Percentiles rank a stretch among this genome's conserved stretches.
Conservation (phyloP, 1,284 basidiomycete genomes). For the Apiotrichum domesticum region DNA sequence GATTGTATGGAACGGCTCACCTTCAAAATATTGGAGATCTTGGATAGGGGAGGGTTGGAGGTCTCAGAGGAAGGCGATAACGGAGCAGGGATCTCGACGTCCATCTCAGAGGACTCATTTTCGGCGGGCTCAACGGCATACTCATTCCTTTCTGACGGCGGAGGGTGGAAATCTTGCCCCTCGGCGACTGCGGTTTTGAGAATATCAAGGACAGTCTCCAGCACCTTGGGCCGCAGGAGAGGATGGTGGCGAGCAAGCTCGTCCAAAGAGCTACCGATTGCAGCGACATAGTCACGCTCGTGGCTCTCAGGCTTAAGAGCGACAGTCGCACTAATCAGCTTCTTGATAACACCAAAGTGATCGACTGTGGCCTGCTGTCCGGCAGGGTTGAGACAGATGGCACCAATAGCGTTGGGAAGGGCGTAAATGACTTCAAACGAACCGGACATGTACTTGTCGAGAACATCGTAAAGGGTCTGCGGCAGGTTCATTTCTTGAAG, state of each 20-base stretch:
- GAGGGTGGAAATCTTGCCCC: conserved; percentile 25
- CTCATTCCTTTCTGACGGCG: conserved; percentile 16
- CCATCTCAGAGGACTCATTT: conserved; percentile 5
- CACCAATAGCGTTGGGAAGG: conserved; percentile 92
- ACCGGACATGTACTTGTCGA: conserved; percentile 79
- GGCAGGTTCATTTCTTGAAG: conserved; percentile 91
- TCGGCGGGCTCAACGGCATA: conserved; percentile 14
- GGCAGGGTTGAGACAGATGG: conserved; percentile 85
- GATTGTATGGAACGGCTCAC: conserved; percentile 9
- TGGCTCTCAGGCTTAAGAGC: conserved; percentile 77
- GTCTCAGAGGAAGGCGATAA: background rate
- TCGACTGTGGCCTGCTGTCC: conserved; percentile 77
- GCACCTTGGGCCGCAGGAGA: conserved; percentile 68
- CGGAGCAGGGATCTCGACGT: conserved; percentile 2
- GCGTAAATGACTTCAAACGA: conserved; percentile 87
- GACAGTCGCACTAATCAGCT: conserved; percentile 82
- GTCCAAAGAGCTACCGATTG: conserved; percentile 84
- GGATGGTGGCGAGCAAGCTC: conserved; percentile 97
- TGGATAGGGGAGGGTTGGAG: conserved; percentile 18
- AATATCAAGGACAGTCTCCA: conserved; percentile 65
- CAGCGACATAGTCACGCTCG: conserved; percentile 86
- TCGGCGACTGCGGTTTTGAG: conserved; percentile 58
- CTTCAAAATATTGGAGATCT: conserved; percentile 26
- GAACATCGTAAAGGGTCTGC: conserved; percentile 76
- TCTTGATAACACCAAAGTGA: conserved; percentile 71